A percentile compares a stretch with the other conserved stretches of the same genome.
Evolutionary conservation across 768 basidiomycete species (phyloP).

Genomic region (Mrakia hoshinonis): DNA sequence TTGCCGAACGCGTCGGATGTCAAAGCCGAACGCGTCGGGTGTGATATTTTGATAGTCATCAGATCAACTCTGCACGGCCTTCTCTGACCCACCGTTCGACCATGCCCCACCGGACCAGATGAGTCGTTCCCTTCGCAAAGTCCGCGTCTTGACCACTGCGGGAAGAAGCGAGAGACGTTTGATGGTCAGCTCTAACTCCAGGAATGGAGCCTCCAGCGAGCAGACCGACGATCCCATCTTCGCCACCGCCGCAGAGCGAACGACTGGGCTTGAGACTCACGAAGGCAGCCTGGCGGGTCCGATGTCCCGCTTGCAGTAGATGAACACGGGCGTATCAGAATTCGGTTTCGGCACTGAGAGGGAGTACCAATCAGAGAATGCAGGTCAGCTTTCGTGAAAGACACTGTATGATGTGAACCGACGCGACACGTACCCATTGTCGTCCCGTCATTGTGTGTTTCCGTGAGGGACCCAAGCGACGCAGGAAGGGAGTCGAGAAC

Average conservation of each 20-base stretch:
- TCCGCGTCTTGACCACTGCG: constrained; percentile 60
- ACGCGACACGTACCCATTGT: constrained; percentile 43
- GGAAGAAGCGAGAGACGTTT: background rate
- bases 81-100: constrained; percentile 49
- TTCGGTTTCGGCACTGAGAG: constrained; percentile 66
- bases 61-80: constrained; percentile 40
- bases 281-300: constrained; percentile 42
- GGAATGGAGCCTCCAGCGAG: background rate
- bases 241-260: background rate
- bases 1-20: too few relatives aligned
- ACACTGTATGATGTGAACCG: background rate
- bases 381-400: background rate
- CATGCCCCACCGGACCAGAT: constrained; percentile 64
- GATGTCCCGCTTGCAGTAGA: constrained; percentile 65
- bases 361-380: background rate
- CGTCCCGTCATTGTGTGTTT: constrained; percentile 66
- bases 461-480: constrained; percentile 66
- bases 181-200: background rate
- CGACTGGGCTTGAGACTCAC: constrained; percentile 39
- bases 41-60: too few relatives aligned
- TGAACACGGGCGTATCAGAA: constrained; percentile 66
- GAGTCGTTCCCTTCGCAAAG: constrained; percentile 72
- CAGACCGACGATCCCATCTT: background rate
- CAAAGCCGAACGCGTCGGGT: too few relatives aligned
- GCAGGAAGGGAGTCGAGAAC: constrained; percentile 76